Percentiles rank a stretch among this genome's conserved stretches.
Conservation (phyloP, 2,329 filamentous ascomycete species). For the Alternaria sp. region DNA sequence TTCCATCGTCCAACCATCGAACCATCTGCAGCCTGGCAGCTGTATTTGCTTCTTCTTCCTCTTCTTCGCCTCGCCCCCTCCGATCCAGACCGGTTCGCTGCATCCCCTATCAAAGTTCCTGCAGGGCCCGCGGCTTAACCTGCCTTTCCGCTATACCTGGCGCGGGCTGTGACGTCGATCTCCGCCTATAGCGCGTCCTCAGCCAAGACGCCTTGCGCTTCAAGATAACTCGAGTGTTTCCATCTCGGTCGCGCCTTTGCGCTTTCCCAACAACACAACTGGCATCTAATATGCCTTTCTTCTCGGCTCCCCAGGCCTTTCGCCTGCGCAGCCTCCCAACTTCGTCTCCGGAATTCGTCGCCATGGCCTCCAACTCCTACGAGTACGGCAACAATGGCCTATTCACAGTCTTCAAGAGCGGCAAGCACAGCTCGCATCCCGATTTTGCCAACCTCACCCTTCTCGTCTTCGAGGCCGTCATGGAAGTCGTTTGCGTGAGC, state of each 20-base stretch:
- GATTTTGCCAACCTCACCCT: slow-evolving; percentile 74
- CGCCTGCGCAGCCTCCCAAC: slow-evolving; percentile 45
- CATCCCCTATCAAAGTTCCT: not conserved
- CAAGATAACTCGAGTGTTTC: slow-evolving; percentile 23
- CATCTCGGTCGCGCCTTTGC: slow-evolving; percentile 20
- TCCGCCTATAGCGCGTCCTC: slow-evolving; percentile 4
- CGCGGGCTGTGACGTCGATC: slow-evolving; percentile 23
- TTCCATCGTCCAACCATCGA: not conserved
- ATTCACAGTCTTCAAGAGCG: slow-evolving; percentile 43
- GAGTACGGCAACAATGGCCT: slow-evolving; percentile 40
- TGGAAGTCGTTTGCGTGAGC: slow-evolving; percentile 95
- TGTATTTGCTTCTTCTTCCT: not conserved
- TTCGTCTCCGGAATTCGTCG: slow-evolving; percentile 35
- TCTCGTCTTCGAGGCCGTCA: slow-evolving; percentile 91
- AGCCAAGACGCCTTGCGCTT: slow-evolving; percentile 30
- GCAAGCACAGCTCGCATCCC: slow-evolving; percentile 62
- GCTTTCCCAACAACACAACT: slow-evolving; percentile 14
- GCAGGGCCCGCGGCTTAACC: slow-evolving; percentile 3
- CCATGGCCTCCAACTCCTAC: slow-evolving; percentile 47
- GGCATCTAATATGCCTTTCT: slow-evolving; percentile 41
- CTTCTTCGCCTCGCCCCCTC: not conserved
- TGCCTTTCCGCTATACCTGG: slow-evolving; percentile 5
- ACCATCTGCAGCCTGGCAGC: not conserved
- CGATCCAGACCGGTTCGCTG: not conserved
- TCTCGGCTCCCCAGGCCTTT: slow-evolving; percentile 43